Percentiles rank a stretch among this genome's conserved stretches.
Evolutionary conservation across 306 rosid species (phyloP).

Genomic region (Ammopiptanthus mongolicus): DNA sequence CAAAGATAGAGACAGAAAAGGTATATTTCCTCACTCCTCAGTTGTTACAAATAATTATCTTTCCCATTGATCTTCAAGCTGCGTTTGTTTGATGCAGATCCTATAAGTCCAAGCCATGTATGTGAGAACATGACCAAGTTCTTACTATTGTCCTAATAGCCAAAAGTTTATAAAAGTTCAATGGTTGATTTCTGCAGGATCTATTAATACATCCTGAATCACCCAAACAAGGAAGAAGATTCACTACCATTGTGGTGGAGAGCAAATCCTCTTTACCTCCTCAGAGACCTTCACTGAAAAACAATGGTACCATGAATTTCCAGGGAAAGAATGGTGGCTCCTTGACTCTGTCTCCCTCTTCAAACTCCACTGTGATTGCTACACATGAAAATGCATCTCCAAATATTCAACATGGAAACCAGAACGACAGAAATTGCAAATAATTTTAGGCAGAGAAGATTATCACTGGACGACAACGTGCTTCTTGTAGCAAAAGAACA

Average conservation of each 20-base stretch:
- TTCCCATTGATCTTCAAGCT: not conserved
- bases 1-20: constrained; percentile 29
- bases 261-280: constrained; percentile 28
- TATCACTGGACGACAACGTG: not conserved
- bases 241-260: constrained; percentile 19
- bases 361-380: constrained; percentile 34
- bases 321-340: constrained; percentile 28
- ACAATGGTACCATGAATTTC: constrained; percentile 24
- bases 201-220: constrained; percentile 20
- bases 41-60: not conserved
- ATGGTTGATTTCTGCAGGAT: constrained; percentile 37
- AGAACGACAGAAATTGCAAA: not conserved
- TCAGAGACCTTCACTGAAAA: constrained; percentile 29
- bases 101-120: not conserved
- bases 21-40: constrained; percentile 11
- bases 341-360: constrained; percentile 23
- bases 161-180: not conserved
- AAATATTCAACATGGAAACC: constrained; percentile 46
- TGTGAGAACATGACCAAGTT: not conserved
- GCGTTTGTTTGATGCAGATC: not conserved
- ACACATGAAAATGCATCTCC: constrained; percentile 50
- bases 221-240: constrained; percentile 37
- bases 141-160: not conserved
- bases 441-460: not conserved
- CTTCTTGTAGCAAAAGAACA: not conserved